Percentiles rank a stretch among this genome's conserved stretches.
Conservation (phyloP, 352 stramenopile species). For the Pythium rhizo-oryzae region DNA sequence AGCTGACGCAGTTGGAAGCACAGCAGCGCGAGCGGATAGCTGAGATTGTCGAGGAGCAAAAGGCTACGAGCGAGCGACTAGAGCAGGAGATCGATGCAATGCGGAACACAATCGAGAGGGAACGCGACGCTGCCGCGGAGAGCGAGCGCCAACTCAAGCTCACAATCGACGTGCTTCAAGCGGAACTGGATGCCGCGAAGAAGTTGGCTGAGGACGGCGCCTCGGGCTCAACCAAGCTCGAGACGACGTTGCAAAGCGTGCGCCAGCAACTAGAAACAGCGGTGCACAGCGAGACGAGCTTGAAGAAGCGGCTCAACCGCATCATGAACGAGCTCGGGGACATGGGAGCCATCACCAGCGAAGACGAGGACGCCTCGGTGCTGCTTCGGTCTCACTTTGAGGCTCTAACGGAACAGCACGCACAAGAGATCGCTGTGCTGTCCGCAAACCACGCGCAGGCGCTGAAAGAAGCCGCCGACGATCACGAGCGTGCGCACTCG, state of each 20-base stretch:
- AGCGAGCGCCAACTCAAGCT: slow-evolving; percentile 12
- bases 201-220: neutral
- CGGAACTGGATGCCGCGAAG: slow-evolving; percentile 8
- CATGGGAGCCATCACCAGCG: neutral
- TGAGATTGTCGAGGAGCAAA: slow-evolving; percentile 15
- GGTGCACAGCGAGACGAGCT: neutral
- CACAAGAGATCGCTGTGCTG: slow-evolving; percentile 7
- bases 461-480: slow-evolving; percentile 3
- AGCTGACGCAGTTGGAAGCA: slow-evolving; percentile 5
- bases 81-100: slow-evolving; percentile 17
- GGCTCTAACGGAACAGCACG: neutral
- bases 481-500: neutral
- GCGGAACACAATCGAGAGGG: slow-evolving; percentile 12
- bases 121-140: slow-evolving; percentile 10
- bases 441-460: slow-evolving; percentile 13
- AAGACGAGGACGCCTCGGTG: neutral
- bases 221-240: neutral
- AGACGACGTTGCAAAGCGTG: slow-evolving; percentile 1
- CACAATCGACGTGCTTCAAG: slow-evolving; percentile 11
- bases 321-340: slow-evolving; percentile 1
- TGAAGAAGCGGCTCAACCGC: slow-evolving; percentile 6
- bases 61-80: slow-evolving; percentile 6
- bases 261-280: slow-evolving; percentile 1
- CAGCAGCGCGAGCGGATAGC: slow-evolving; percentile 9
- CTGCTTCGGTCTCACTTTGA: neutral